phyloP scores from a whole-genome alignment of 2,329 filamentous ascomycete species.

The Lithohypha guttulata region DNA sequence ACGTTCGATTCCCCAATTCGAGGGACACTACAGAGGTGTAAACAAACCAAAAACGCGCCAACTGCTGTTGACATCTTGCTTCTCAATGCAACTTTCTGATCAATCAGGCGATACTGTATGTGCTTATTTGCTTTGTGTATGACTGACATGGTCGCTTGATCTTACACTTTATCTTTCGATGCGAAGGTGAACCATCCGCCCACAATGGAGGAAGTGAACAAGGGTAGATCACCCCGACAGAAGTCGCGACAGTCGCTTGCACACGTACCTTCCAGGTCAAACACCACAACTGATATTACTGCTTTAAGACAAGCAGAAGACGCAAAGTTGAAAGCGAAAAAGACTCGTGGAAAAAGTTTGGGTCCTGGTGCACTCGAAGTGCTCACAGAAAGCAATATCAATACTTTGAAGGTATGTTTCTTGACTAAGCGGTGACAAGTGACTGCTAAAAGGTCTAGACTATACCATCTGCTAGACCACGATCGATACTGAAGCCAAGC shows the following conservation, averaged over 20 bases:
- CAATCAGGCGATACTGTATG: too few relatives aligned
- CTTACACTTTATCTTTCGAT: too few relatives aligned
- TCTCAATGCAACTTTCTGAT: too few relatives aligned
- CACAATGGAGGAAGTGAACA: conserved; percentile 2
- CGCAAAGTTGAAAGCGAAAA: conserved; percentile 41
- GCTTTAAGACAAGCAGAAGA: conserved; percentile 28
- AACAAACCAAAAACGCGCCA: conserved; percentile 10
- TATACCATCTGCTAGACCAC: conserved; percentile 35
- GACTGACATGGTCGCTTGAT: too few relatives aligned
- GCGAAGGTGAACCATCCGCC: too few relatives aligned
- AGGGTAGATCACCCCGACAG: conserved; percentile 7
- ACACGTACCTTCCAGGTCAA: conserved; percentile 58
- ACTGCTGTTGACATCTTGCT: too few relatives aligned
- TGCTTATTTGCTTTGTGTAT: too few relatives aligned
- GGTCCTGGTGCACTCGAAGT: conserved; percentile 83
- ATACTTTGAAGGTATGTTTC: conserved; percentile 61
- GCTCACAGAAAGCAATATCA: conserved; percentile 62
- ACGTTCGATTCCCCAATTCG: too few relatives aligned
- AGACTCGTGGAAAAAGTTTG: conserved; percentile 88
- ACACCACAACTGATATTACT: conserved; percentile 58
- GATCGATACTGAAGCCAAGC: conserved; percentile 72
- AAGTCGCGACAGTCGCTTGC: conserved; percentile 61
- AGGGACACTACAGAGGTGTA: conserved; percentile 8
- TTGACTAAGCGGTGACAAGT: conserved; percentile 7
- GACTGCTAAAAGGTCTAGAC: conserved; percentile 26